A percentile compares a stretch with the other conserved stretches of the same genome.
Evolutionary conservation across 2,329 filamentous ascomycete genomes (phyloP).

Genomic region (Cytospora piceicola): DNA sequence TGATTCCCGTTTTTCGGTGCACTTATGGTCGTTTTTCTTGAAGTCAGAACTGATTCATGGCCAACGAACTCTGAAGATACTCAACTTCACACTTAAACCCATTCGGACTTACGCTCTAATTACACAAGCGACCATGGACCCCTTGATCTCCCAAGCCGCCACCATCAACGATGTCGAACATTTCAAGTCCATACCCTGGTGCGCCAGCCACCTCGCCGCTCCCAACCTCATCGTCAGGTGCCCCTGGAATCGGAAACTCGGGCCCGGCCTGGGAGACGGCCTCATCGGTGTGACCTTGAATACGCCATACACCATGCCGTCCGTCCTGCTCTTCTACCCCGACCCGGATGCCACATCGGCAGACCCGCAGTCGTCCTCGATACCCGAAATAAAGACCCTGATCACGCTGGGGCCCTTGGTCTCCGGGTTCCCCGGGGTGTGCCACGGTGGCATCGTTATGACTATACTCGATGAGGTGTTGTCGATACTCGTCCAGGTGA

Average conservation of each 20-base stretch:
- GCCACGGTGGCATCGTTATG: conserved; percentile 62
- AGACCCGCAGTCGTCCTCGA: conserved; percentile 32
- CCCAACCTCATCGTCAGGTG: conserved; percentile 44
- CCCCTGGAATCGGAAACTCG: conserved; percentile 44
- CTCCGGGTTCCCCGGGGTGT: conserved; percentile 56
- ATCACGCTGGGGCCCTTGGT: conserved; percentile 53
- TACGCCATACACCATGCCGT: conserved; percentile 51
- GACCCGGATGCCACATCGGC: conserved; percentile 35
- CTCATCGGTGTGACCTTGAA: conserved; percentile 58
- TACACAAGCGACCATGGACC: background rate
- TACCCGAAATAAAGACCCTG: conserved; percentile 39
- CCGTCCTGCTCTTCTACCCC: conserved; percentile 49
- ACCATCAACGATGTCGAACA: conserved; percentile 30
- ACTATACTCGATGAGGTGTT: conserved; percentile 63
- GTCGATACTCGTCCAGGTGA: conserved; percentile 53
- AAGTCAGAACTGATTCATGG: background rate
- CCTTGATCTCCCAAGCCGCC: background rate
- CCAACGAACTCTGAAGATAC: background rate
- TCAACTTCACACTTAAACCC: background rate
- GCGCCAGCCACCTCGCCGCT: conserved; percentile 46
- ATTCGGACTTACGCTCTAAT: no score
- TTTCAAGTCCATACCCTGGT: conserved; percentile 53
- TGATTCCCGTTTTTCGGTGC: background rate
- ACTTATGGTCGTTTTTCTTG: background rate
- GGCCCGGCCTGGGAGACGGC: conserved; percentile 50